Conservation (phyloP, 2,329 filamentous ascomycete species). For the Curvularia spicifera region DNA sequence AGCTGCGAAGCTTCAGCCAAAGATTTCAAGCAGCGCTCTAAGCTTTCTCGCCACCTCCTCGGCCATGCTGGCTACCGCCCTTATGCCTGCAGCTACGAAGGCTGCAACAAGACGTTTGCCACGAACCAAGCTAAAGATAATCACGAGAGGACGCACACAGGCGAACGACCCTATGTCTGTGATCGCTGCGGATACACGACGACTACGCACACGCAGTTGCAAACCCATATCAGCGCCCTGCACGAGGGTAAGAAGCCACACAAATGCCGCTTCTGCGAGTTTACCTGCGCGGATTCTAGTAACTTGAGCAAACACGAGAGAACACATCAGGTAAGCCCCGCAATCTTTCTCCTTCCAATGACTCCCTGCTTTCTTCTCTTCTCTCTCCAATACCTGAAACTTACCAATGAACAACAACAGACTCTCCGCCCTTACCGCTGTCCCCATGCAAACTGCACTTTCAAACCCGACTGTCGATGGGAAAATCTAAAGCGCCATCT, state of each 20-base stretch:
- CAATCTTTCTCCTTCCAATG: neutral
- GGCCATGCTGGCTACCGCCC: conserved; percentile 48
- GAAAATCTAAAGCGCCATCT: conserved; percentile 50
- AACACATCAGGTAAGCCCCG: conserved; percentile 41
- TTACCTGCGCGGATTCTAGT: conserved; percentile 47
- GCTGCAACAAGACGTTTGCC: conserved; percentile 49
- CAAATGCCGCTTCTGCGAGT: conserved; percentile 49
- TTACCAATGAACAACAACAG: conserved; percentile 17
- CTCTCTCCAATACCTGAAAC: neutral
- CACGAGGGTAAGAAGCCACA: conserved; percentile 48
- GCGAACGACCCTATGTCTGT: conserved; percentile 47
- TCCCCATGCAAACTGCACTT: conserved; percentile 46
- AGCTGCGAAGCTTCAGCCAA: conserved; percentile 42
- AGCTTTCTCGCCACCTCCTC: conserved; percentile 48
- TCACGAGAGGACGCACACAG: conserved; percentile 49
- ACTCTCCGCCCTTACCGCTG: conserved; percentile 48
- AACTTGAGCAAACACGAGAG: conserved; percentile 50
- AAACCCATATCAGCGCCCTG: conserved; percentile 48
- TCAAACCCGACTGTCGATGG: conserved; percentile 50
- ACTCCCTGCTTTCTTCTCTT: neutral
- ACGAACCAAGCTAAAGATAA: conserved; percentile 52
- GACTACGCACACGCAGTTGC: conserved; percentile 49
- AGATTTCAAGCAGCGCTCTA: conserved; percentile 51
- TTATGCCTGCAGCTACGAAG: conserved; percentile 44
- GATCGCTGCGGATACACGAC: conserved; percentile 47